A percentile compares a stretch with the other conserved stretches of the same genome.
Evolutionary conservation across 192 early-diverging fungal species (phyloP).

Genomic region (Linnemannia zychae): DNA sequence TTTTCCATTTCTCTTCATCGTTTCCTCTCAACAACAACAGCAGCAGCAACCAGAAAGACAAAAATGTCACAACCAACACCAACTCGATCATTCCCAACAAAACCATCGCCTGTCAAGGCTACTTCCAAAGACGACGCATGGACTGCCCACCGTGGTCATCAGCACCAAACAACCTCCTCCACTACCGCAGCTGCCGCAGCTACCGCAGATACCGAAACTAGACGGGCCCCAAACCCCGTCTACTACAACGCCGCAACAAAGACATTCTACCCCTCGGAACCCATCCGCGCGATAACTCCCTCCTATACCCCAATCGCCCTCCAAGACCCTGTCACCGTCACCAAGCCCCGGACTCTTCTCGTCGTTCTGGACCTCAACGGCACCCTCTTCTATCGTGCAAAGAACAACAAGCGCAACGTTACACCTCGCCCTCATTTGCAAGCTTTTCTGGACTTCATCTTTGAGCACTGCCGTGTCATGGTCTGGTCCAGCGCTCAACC

Average conservation of each 20-base stretch:
- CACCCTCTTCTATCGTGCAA: conserved; percentile 68
- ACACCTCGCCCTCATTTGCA: conserved; percentile 67
- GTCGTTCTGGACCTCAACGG: conserved; percentile 82
- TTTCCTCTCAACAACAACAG: not conserved
- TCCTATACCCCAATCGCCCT: conserved; percentile 25
- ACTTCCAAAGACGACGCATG: not conserved
- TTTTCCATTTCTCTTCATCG: not conserved
- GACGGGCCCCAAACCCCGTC: not conserved
- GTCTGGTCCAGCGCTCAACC: conserved; percentile 82
- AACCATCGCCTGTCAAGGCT: not conserved
- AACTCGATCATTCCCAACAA: not conserved
- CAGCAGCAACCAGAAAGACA: not conserved
- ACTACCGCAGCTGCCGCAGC: not conserved
- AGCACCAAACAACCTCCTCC: not conserved
- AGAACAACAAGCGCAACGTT: conserved; percentile 40
- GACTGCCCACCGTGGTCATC: not conserved
- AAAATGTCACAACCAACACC: not conserved
- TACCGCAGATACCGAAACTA: not conserved
- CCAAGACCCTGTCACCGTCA: conserved; percentile 24
- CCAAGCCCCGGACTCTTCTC: conserved; percentile 46
- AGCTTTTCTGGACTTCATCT: conserved; percentile 70
- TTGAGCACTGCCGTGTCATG: conserved; percentile 75
- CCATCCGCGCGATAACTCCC: conserved; percentile 36
- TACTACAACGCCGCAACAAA: conserved; percentile 19
- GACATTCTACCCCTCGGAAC: conserved; percentile 27